Percentiles rank a stretch among this genome's conserved stretches.
phyloP scores from a whole-genome alignment of 768 basidiomycete genomes.

The Amanita exitialis region DNA sequence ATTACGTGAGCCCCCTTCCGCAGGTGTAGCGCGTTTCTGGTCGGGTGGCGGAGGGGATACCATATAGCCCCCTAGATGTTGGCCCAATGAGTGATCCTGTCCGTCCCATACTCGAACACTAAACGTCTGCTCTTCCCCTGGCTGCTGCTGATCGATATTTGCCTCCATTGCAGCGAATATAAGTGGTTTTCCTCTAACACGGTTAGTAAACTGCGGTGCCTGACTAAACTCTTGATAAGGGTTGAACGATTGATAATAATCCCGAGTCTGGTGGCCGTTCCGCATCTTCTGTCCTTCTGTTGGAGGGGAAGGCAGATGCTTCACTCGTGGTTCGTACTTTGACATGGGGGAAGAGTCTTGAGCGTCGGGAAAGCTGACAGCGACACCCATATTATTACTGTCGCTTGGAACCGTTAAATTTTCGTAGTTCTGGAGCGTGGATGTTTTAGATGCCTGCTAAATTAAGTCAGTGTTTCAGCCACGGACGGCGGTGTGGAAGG shows the following conservation, averaged over 20 bases:
- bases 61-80: background rate
- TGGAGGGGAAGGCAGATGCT: conserved; percentile 2
- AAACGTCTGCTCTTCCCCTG: conserved; percentile 2
- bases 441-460: background rate
- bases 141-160: conserved; percentile 4
- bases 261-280: conserved; percentile 5
- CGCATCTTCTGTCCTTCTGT: background rate
- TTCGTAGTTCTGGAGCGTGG: background rate
- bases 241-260: conserved; percentile 6
- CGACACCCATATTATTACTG: conserved; percentile 6
- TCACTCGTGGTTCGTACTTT: conserved; percentile 1
- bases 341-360: background rate
- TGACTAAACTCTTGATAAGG: conserved; percentile 16
- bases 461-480: background rate
- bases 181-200: conserved; percentile 39
- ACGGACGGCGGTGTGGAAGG: background rate
- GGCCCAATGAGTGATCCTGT: conserved; percentile 3
- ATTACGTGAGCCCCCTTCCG: background rate
- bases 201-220: conserved; percentile 9
- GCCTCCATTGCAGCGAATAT: conserved; percentile 53
- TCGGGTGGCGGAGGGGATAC: background rate
- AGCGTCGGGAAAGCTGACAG: conserved; percentile 1
- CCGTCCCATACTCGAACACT: conserved; percentile 7
- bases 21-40: background rate
- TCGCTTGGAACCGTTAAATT: background rate